Evolutionary conservation across 2,329 filamentous ascomycete genomes (phyloP), one percentile per base, ranked within the genome.

Genomic region (Fusarium foetens): DNA sequence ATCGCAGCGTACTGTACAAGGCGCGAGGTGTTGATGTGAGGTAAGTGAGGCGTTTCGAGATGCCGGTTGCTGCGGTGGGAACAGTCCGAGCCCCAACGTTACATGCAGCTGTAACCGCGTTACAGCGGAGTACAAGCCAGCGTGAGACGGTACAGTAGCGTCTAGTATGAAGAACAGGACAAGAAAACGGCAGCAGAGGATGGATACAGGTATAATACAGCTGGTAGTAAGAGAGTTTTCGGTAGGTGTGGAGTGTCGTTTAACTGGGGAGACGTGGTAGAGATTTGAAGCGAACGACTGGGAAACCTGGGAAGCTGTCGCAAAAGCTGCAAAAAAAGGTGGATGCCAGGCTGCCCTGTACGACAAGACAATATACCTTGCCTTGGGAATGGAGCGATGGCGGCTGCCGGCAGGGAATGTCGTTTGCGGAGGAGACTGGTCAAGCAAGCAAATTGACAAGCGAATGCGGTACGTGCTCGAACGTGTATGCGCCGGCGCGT

Each of bases 11-110:
- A 52, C 38, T 68, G 58, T 69, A 46, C 66, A 52, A 48, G 65
- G 65, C 58, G 65, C 55, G 60, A 61, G 58, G 68, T 60, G 70
- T 63, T 74, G 73, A 76, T 71, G 49, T 52, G 58, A 68, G 66
- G 66, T 68, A 66, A 67, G 58, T 68, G 66, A 68, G 65, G 65
- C 58, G 78, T 81, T 81, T 82, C 80, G 78, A 78, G 74, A 80
- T 77, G 78, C 75, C 61, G 76, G 76, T 58, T 71, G 67, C 72
- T 71, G 68, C 52, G 68, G 71, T 74, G 74, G 74, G 69, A 74
- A 76, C 68, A 66, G 66, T 60, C 65, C 55, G 62, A 66, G 68
- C 58, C 66, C 64, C 75, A 76, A 76, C 65, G 75, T 76, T 76
- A 71, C 75, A 76, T 74, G 61, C 71, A 75, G 71, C 63, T 72